Evolutionary conservation across 2,329 filamentous ascomycete genomes (phyloP).

Genomic region (Penicillium sp.): DNA sequence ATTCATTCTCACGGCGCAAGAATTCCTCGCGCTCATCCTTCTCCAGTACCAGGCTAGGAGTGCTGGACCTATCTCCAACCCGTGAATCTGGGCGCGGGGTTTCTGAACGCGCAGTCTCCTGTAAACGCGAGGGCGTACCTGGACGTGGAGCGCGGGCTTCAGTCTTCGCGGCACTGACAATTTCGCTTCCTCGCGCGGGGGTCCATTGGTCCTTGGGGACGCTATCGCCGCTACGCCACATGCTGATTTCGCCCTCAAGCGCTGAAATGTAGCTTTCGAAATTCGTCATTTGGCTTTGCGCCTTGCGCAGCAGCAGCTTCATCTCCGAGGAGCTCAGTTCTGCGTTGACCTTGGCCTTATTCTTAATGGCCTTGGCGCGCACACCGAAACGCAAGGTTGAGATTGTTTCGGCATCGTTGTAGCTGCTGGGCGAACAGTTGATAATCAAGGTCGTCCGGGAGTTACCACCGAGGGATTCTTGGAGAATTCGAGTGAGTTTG

Average conservation of each 20-base stretch:
- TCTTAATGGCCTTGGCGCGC: conserved; percentile 96
- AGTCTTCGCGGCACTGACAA: conserved; percentile 41
- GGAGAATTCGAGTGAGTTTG: conserved; percentile 90
- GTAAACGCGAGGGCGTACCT: conserved; percentile 35
- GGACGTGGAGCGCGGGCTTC: conserved; percentile 42
- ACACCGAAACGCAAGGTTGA: conserved; percentile 90
- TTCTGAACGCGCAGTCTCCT: conserved; percentile 46
- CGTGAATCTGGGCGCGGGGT: conserved; percentile 56
- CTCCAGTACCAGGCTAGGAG: conserved; percentile 77
- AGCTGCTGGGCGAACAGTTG: conserved; percentile 97
- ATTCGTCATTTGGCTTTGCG: conserved; percentile 75
- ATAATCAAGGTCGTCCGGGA: conserved; percentile 96
- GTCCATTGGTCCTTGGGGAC: conserved; percentile 89
- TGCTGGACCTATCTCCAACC: conserved; percentile 72
- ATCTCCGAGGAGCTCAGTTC: conserved; percentile 92
- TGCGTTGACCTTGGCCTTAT: conserved; percentile 99
- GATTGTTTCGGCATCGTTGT: conserved; percentile 91
- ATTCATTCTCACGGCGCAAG: conserved; percentile 83
- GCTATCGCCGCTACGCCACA: conserved; percentile 78
- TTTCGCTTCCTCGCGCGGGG: conserved; percentile 52
- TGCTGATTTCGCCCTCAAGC: conserved; percentile 72
- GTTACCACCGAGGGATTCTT: conserved; percentile 96
- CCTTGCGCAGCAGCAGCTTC: conserved; percentile 85
- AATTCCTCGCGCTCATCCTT: conserved; percentile 98
- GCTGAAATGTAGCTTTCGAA: conserved; percentile 79